Percentiles rank a stretch among this genome's conserved stretches.
Evolutionary conservation across 768 basidiomycete species (phyloP).

Genomic region (Flagelloscypha sp.): DNA sequence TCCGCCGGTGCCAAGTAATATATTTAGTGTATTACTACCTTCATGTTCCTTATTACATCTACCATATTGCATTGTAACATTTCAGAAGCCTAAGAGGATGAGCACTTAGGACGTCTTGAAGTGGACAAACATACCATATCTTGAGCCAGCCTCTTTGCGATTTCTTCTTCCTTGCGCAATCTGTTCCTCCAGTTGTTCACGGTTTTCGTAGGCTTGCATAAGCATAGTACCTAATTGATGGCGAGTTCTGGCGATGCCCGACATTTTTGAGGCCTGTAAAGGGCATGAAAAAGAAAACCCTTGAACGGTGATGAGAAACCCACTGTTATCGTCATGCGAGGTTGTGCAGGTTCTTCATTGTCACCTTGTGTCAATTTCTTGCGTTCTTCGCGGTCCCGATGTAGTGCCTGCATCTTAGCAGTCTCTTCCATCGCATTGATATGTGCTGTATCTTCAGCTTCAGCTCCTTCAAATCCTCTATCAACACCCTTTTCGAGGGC

Average conservation of each 20-base stretch:
- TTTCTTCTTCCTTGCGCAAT: conserved; percentile 80
- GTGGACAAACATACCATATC: conserved; percentile 73
- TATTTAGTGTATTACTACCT: no score
- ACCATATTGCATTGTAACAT: no score
- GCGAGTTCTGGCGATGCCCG: conserved; percentile 59
- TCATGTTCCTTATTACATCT: neutral
- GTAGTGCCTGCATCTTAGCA: conserved; percentile 68
- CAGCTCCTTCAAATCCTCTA: conserved; percentile 65
- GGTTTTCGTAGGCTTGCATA: conserved; percentile 76
- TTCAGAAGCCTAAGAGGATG: no score
- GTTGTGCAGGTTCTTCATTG: conserved; percentile 46
- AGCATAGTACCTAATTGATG: conserved; percentile 77
- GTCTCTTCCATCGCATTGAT: conserved; percentile 67
- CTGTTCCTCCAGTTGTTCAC: conserved; percentile 73
- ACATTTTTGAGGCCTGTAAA: conserved; percentile 58
- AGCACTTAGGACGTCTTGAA: no score
- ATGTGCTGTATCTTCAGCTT: conserved; percentile 43
- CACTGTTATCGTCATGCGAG: conserved; percentile 80
- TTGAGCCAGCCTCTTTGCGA: conserved; percentile 84
- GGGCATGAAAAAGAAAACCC: conserved; percentile 1
- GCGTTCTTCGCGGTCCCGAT: conserved; percentile 66
- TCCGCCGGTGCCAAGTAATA: conserved; percentile 55
- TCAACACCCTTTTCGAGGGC: conserved; percentile 59
- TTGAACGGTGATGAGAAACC: conserved; percentile 15
- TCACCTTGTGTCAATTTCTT: conserved; percentile 67